Evolutionary conservation across 208 protist genomes (phyloP).

Genomic region (Leishmania guyanensis): DNA sequence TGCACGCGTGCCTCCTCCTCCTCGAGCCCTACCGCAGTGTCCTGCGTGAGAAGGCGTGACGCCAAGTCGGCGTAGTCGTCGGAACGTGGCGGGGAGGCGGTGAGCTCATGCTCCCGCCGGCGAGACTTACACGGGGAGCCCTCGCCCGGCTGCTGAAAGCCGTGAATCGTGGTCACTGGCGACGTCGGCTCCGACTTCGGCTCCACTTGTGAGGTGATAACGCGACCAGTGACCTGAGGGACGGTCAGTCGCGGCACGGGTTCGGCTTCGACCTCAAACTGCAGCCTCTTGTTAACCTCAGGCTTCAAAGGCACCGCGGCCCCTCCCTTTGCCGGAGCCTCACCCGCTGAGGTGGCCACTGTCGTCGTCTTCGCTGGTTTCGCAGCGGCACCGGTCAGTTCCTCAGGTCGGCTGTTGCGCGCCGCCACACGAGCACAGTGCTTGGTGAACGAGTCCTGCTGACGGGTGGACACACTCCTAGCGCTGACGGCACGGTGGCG

Average conservation of each 20-base stretch:
- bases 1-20: constrained; percentile 21
- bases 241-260: constrained; percentile 11
- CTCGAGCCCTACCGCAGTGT: constrained; percentile 15
- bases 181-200: constrained; percentile 4
- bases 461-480: constrained; percentile 25
- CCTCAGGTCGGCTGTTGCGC: neutral
- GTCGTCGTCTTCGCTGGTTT: neutral
- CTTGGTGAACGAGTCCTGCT: constrained; percentile 43
- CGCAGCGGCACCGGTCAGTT: neutral
- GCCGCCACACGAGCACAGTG: constrained; percentile 39
- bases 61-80: constrained; percentile 9
- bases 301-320: neutral
- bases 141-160: constrained; percentile 4
- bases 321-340: constrained; percentile 1
- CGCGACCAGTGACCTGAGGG: constrained; percentile 1
- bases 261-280: constrained; percentile 10
- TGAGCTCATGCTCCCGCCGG: constrained; percentile 30
- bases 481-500: neutral
- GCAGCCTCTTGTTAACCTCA: constrained; percentile 8
- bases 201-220: neutral
- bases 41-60: constrained; percentile 14
- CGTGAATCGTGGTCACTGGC: constrained; percentile 21
- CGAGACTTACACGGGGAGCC: constrained; percentile 36
- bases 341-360: neutral
- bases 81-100: constrained; percentile 20